Evolutionary conservation across 352 stramenopile genomes (phyloP).

Genomic region (Phytopythium ostracodes): DNA sequence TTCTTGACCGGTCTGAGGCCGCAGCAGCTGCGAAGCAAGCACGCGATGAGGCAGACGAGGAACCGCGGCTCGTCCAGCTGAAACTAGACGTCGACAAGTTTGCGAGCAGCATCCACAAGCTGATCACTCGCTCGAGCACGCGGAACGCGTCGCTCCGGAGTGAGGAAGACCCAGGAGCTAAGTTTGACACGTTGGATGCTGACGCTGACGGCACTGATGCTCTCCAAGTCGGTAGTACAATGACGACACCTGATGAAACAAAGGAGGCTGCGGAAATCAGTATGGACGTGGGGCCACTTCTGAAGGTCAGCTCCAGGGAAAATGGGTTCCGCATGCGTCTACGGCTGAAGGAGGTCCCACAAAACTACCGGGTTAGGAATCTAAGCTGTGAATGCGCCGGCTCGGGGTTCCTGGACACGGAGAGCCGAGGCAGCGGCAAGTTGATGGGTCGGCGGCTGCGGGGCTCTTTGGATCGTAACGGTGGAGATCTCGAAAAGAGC

Average conservation of each 20-base stretch:
- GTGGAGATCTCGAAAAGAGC: conserved; percentile 40
- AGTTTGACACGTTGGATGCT: neutral
- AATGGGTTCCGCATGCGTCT: conserved; percentile 78
- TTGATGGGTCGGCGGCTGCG: conserved; percentile 23
- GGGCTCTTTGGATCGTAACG: conserved; percentile 21
- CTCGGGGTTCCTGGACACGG: conserved; percentile 40
- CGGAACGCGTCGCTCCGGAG: neutral
- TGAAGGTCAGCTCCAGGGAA: conserved; percentile 67
- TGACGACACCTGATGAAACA: neutral
- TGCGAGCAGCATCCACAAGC: conserved; percentile 72
- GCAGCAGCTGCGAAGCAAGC: conserved; percentile 17
- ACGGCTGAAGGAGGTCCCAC: conserved; percentile 52
- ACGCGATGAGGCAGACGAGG: conserved; percentile 29
- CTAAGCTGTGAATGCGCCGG: conserved; percentile 56
- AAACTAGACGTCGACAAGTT: conserved; percentile 77
- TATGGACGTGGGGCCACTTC: conserved; percentile 17
- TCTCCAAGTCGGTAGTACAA: neutral
- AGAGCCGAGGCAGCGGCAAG: conserved; percentile 32
- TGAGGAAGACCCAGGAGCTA: neutral
- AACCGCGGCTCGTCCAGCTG: conserved; percentile 44
- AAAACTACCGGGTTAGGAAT: conserved; percentile 64
- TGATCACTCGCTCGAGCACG: conserved; percentile 35
- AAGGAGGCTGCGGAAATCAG: neutral
- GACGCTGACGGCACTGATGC: neutral
- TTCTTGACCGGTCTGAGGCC: conserved; percentile 35